Conservation (phyloP, 371 early-diverging fungal genomes). For the Lichtheimia hyalospora region DNA sequence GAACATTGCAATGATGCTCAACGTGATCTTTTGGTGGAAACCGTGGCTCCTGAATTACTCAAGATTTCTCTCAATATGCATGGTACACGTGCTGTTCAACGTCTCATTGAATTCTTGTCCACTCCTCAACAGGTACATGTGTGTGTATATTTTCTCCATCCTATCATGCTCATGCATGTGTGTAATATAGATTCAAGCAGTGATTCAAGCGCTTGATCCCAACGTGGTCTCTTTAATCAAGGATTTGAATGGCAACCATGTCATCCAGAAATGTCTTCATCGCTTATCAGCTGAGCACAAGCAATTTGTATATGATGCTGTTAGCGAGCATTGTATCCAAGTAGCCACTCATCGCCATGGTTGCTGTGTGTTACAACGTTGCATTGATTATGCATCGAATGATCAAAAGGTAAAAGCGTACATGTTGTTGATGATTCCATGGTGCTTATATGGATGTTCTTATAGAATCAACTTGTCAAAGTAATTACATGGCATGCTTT, state of each 20-base stretch:
- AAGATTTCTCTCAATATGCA: conserved; percentile 91
- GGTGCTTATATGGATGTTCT: neutral
- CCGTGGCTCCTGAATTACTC: conserved; percentile 71
- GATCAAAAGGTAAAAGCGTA: conserved; percentile 53
- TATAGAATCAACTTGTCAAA: conserved; percentile 60
- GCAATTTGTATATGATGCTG: conserved; percentile 89
- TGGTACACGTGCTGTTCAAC: conserved; percentile 96
- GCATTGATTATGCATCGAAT: conserved; percentile 84
- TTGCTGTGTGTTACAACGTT: conserved; percentile 96
- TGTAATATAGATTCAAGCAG: conserved; percentile 57
- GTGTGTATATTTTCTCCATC: too few relatives aligned
- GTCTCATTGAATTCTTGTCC: conserved; percentile 83
- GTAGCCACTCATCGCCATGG: conserved; percentile 96
- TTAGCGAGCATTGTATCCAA: conserved; percentile 79
- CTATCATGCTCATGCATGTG: neutral
- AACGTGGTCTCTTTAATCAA: conserved; percentile 87
- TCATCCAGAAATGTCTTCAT: conserved; percentile 95
- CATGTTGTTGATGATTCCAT: neutral
- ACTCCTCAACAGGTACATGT: conserved; percentile 56
- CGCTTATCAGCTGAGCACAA: conserved; percentile 68
- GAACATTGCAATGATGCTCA: conserved; percentile 79
- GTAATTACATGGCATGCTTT: conserved; percentile 79
- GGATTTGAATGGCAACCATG: conserved; percentile 98
- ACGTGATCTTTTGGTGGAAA: conserved; percentile 67
- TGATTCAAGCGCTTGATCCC: conserved; percentile 71